phyloP scores from a whole-genome alignment of 331 rosid species.

The Quercus phellos region DNA sequence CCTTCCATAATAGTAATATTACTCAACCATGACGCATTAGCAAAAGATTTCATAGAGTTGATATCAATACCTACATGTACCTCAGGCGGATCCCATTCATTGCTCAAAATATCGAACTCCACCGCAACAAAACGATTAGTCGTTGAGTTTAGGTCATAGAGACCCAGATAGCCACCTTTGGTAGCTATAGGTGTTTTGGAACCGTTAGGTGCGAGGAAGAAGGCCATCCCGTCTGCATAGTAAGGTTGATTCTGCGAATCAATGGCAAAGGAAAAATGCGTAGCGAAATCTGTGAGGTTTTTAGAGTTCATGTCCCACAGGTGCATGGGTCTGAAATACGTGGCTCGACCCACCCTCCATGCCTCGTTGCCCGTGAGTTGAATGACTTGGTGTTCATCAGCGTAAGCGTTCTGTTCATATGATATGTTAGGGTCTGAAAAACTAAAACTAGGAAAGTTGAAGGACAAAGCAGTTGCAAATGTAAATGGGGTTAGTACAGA shows the following conservation, averaged over 20 bases:
- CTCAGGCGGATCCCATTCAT: constrained; percentile 5
- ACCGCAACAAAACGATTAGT: constrained; percentile 32
- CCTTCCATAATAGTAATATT: neutral
- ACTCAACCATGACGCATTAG: constrained; percentile 8
- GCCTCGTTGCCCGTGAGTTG: constrained; percentile 14
- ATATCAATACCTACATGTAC: constrained; percentile 48
- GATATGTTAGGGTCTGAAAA: neutral
- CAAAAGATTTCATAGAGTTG: constrained; percentile 28
- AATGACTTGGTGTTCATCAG: neutral
- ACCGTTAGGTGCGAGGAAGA: constrained; percentile 23
- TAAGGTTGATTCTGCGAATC: neutral
- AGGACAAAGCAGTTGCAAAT: constrained; percentile 9
- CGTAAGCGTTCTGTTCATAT: constrained; percentile 25
- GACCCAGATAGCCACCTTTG: constrained; percentile 32
- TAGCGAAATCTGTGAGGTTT: constrained; percentile 26
- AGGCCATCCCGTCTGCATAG: constrained; percentile 26
- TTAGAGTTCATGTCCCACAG: constrained; percentile 35
- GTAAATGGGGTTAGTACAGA: neutral
- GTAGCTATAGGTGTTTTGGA: too few relatives aligned
- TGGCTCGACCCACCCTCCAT: constrained; percentile 39
- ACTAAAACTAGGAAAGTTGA: constrained; percentile 26
- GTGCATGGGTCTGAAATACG: constrained; percentile 23
- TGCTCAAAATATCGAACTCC: too few relatives aligned
- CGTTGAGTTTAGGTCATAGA: too few relatives aligned
- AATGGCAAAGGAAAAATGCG: constrained; percentile 25